These are phyloP conservation scores for Penicillium sp. DNA, from an alignment of 2,329 filamentous ascomycete genomes.

Conservation along the genomic window DNA sequence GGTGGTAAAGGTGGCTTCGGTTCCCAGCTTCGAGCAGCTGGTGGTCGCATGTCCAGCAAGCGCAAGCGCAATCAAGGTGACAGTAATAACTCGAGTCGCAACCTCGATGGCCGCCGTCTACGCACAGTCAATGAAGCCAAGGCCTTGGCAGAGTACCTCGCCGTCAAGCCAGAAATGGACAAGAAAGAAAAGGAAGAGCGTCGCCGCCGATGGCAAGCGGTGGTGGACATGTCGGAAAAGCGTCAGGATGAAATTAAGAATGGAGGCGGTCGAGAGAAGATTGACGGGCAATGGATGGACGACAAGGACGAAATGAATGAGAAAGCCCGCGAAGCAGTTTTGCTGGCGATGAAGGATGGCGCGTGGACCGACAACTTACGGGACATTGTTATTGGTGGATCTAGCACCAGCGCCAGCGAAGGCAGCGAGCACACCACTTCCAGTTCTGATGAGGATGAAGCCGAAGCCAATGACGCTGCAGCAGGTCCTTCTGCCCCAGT, in stretches of 20 bases:
- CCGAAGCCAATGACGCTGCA: slow-evolving; percentile 32
- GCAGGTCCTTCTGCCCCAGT: slow-evolving; percentile 24
- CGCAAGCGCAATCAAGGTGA: slow-evolving; percentile 81
- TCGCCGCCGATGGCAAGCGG: slow-evolving; percentile 73
- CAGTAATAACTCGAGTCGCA: slow-evolving; percentile 83
- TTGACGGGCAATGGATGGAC: slow-evolving; percentile 92
- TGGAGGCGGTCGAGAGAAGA: slow-evolving; percentile 57
- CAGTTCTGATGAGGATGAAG: slow-evolving; percentile 34
- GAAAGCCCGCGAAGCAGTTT: slow-evolving; percentile 70
- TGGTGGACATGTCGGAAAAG: slow-evolving; percentile 76
- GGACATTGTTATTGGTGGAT: slow-evolving; percentile 32
- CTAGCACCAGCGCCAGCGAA: slow-evolving; percentile 38
- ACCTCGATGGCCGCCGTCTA: slow-evolving; percentile 81
- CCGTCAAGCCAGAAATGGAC: slow-evolving; percentile 96
- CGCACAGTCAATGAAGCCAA: slow-evolving; percentile 95
- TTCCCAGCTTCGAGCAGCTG: slow-evolving; percentile 90
- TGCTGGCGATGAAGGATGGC: slow-evolving; percentile 64
- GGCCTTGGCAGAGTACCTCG: slow-evolving; percentile 86
- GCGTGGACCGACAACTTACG: slow-evolving; percentile 41
- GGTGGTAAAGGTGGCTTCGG: slow-evolving; percentile 98
- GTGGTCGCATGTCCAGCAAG: slow-evolving; percentile 94
- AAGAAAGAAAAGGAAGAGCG: slow-evolving; percentile 84
- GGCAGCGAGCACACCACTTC: slow-evolving; percentile 31
- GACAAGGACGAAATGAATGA: slow-evolving; percentile 86
- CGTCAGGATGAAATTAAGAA: slow-evolving; percentile 76